phyloP scores from a whole-genome alignment of 768 basidiomycete genomes.

The Tremella mesenterica region DNA sequence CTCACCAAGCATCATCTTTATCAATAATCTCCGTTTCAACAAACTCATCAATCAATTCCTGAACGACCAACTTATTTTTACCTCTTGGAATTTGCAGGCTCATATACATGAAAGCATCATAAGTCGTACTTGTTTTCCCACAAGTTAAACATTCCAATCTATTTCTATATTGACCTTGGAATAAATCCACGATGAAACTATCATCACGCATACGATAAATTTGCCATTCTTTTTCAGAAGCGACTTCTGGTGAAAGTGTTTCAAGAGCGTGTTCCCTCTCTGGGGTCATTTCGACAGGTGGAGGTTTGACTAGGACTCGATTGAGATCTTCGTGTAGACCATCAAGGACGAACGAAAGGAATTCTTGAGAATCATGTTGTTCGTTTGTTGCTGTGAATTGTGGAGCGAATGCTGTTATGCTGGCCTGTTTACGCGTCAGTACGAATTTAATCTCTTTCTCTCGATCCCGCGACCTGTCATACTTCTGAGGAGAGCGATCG shows the following conservation, averaged over 20 bases:
- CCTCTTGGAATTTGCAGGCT: conserved; percentile 75
- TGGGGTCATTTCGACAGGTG: conserved; percentile 55
- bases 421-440: conserved; percentile 48
- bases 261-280: conserved; percentile 84
- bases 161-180: conserved; percentile 95
- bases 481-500: no score
- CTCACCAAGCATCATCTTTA: conserved; percentile 86
- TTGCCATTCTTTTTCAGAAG: conserved; percentile 86
- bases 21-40: conserved; percentile 84
- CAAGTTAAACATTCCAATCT: conserved; percentile 83
- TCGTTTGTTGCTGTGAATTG: conserved; percentile 70
- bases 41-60: conserved; percentile 73
- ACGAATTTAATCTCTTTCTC: conserved; percentile 6
- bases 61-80: conserved; percentile 54
- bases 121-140: conserved; percentile 92
- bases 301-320: conserved; percentile 65
- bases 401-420: conserved; percentile 54
- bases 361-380: conserved; percentile 97
- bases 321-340: conserved; percentile 85
- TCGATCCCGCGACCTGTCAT: not conserved
- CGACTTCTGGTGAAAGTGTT: conserved; percentile 71
- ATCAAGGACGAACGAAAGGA: conserved; percentile 85
- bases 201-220: conserved; percentile 83
- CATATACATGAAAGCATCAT: conserved; percentile 92
- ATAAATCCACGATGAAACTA: conserved; percentile 88